phyloP scores from a whole-genome alignment of 1,139 yeast species.

The Hyphopichia wangnamkhiaoensis region DNA sequence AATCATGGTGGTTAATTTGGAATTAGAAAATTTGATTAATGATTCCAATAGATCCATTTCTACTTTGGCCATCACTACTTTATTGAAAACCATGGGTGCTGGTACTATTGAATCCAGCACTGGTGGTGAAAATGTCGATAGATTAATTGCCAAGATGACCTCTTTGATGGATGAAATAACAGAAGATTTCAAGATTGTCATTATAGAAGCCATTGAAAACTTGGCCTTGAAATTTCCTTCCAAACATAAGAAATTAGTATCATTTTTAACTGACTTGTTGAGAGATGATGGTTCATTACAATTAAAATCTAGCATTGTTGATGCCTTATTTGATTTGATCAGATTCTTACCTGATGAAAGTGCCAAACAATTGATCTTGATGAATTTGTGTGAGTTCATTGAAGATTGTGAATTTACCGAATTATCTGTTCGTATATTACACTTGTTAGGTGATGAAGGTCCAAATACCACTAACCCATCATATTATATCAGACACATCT shows the following conservation, averaged over 20 bases:
- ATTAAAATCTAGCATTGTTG: constrained; percentile 86
- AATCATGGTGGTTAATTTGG: constrained; percentile 68
- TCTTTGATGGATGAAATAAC: constrained; percentile 91
- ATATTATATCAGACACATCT: constrained; percentile 90
- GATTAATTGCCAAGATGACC: constrained; percentile 83
- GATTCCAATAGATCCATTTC: constrained; percentile 91
- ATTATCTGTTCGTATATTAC: constrained; percentile 86
- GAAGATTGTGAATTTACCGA: constrained; percentile 98
- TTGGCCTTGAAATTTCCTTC: constrained; percentile 91
- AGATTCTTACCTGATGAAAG: constrained; percentile 72
- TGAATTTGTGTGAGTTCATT: constrained; percentile 91
- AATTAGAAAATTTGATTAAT: constrained; percentile 82
- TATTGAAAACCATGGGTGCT: constrained; percentile 92
- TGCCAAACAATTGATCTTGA: constrained; percentile 82
- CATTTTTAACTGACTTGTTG: constrained; percentile 79
- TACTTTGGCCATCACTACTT: constrained; percentile 97
- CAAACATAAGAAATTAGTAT: constrained; percentile 80
- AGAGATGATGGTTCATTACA: constrained; percentile 88
- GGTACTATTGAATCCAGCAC: constrained; percentile 38
- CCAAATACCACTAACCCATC: constrained; percentile 87
- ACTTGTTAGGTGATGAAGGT: constrained; percentile 91
- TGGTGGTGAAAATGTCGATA: constrained; percentile 74
- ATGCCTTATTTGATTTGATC: constrained; percentile 86
- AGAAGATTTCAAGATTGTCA: constrained; percentile 93
- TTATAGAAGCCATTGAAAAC: constrained; percentile 91